phyloP scores from a whole-genome alignment of 768 basidiomycete genomes.

The Cubamyces lactineus region DNA sequence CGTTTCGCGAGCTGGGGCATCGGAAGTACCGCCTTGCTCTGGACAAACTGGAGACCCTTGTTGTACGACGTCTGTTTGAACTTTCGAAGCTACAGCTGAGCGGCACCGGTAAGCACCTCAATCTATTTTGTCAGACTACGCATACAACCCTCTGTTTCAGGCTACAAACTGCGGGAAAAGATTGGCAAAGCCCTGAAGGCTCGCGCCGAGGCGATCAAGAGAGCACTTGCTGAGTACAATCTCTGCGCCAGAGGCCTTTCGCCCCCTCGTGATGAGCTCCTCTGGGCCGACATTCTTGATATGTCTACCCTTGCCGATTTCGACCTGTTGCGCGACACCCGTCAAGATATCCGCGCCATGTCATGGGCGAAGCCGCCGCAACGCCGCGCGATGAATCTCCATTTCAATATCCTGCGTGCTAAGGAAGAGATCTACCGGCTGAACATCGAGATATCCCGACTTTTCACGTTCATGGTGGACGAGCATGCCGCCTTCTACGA shows the following conservation, averaged over 20 bases:
- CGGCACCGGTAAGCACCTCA: conserved; percentile 30
- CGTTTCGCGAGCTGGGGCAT: conserved; percentile 1
- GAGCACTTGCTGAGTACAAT: conserved; percentile 39
- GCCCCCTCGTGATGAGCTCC: conserved; percentile 21
- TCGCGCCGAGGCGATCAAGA: conserved; percentile 37
- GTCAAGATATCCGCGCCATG: conserved; percentile 33
- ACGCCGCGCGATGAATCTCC: conserved; percentile 32
- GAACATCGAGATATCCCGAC: conserved; percentile 38
- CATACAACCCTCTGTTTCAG: too few relatives aligned
- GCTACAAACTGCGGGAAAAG: conserved; percentile 39
- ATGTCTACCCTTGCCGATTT: conserved; percentile 34
- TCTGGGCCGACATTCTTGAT: conserved; percentile 18
- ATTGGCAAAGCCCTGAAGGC: conserved; percentile 40
- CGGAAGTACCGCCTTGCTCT: conserved; percentile 30
- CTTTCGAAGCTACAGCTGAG: conserved; percentile 34
- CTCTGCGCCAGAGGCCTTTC: conserved; percentile 26
- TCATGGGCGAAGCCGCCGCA: conserved; percentile 45
- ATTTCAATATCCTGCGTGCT: conserved; percentile 36
- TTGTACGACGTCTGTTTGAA: conserved; percentile 37
- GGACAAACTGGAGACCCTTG: conserved; percentile 36
- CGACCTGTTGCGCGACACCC: conserved; percentile 37
- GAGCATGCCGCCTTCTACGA: conserved; percentile 27
- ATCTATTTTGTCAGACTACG: too few relatives aligned
- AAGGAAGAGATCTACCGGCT: conserved; percentile 37
- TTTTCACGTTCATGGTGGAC: conserved; percentile 33